Conservation (phyloP, 805 yeast genomes). For the Candida multigemmis region DNA sequence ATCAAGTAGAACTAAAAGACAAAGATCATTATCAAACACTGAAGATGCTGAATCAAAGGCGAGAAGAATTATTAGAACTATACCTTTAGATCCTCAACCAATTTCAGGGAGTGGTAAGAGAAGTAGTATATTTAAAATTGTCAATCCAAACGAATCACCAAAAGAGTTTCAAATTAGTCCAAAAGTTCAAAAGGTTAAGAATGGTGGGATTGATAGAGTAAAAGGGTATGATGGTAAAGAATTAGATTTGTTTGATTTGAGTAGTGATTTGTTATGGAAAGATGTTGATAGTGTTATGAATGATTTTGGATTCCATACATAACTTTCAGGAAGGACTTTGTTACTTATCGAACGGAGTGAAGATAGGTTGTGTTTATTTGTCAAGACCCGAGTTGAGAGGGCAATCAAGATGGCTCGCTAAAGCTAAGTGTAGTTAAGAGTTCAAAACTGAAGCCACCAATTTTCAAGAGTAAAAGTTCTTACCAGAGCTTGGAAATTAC, state of each 20-base stretch:
- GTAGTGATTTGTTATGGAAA: constrained; percentile 56
- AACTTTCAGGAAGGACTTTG: too few species aligned
- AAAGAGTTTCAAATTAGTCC: constrained; percentile 10
- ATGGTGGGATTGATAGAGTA: constrained; percentile 5
- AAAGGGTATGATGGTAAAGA: constrained; percentile 23
- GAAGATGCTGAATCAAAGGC: constrained; percentile 65
- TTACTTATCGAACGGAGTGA: too few species aligned
- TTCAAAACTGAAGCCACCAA: too few species aligned
- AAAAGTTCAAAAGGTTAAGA: constrained; percentile 1
- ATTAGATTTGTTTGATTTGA: constrained; percentile 35
- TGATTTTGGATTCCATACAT: constrained; percentile 86
- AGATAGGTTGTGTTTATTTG: too few species aligned
- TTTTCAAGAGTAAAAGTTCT: too few species aligned
- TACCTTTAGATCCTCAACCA: constrained; percentile 80
- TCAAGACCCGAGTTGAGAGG: too few species aligned
- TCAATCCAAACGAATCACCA: constrained; percentile 22
- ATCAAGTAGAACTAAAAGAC: constrained; percentile 26
- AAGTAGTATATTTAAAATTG: constrained; percentile 28
- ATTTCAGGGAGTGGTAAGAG: constrained; percentile 34
- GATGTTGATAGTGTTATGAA: constrained; percentile 87
- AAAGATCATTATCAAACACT: constrained; percentile 44
- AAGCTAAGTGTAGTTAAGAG: too few species aligned
- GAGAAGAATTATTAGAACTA: constrained; percentile 63
- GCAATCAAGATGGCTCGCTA: too few species aligned
- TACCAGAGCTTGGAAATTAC: too few species aligned